Percentiles rank a stretch among this genome's conserved stretches.
Conservation (phyloP, 208 protist genomes). For the Acanthamoeba rhysodes region DNA sequence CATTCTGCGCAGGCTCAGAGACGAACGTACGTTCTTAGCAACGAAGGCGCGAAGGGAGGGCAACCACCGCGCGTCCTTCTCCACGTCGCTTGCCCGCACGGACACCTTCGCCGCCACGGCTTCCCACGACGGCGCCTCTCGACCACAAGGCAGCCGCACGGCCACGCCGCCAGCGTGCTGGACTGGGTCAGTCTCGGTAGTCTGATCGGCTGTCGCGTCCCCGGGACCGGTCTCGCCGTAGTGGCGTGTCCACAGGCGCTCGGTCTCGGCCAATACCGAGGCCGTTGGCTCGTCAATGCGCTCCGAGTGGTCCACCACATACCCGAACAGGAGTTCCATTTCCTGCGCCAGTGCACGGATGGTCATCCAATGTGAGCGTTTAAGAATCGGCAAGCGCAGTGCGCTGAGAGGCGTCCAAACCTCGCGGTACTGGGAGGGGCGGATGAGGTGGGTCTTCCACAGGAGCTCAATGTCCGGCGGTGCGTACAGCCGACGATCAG, state of each 20-base stretch:
- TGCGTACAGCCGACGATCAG: neutral
- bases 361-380: too few relatives aligned
- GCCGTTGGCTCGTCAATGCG: neutral
- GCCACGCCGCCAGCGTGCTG: too few relatives aligned
- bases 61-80: neutral
- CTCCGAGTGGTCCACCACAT: neutral
- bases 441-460: constrained; percentile 60
- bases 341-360: neutral
- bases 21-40: neutral
- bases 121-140: neutral
- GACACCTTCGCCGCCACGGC: neutral
- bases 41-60: neutral
- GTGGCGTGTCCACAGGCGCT: neutral
- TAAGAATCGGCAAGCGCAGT: too few relatives aligned
- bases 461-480: neutral
- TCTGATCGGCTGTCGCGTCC: too few relatives aligned
- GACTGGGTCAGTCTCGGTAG: too few relatives aligned
- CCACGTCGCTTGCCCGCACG: neutral
- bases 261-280: neutral
- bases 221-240: neutral
- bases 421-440: neutral
- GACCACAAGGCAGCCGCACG: too few relatives aligned
- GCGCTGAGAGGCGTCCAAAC: neutral
- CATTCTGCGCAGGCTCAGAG: too few relatives aligned
- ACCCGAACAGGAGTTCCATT: neutral